Conservation (phyloP, 257 asterid species). For the Pogostemon cablin region DNA sequence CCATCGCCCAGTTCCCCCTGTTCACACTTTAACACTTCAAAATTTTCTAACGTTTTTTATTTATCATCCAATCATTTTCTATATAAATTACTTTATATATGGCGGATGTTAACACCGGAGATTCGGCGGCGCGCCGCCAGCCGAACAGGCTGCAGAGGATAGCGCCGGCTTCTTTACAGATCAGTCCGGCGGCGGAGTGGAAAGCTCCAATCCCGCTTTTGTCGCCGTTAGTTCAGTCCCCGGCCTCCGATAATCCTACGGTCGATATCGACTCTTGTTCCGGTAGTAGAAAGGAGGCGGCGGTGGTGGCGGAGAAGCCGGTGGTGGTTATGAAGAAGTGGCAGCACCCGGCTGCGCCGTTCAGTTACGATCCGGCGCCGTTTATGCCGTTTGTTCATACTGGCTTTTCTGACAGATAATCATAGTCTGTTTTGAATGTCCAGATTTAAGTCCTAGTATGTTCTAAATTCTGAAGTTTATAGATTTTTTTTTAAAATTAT, state of each 20-base stretch:
- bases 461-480: too few relatives aligned
- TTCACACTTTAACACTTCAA: background rate
- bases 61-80: background rate
- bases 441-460: background rate
- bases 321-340: constrained; percentile 47
- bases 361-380: constrained; percentile 54
- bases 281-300: constrained; percentile 30
- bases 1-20: constrained; percentile 20
- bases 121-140: constrained; percentile 40
- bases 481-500: too few relatives aligned
- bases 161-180: constrained; percentile 68
- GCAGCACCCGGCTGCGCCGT: constrained; percentile 81
- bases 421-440: background rate
- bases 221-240: constrained; percentile 70
- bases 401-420: constrained; percentile 49
- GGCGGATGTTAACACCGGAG: constrained; percentile 43
- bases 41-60: too few relatives aligned
- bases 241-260: constrained; percentile 41
- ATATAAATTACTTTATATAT: constrained; percentile 3
- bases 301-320: constrained; percentile 44
- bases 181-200: constrained; percentile 53
- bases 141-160: constrained; percentile 56
- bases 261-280: constrained; percentile 38
- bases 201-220: constrained; percentile 69
- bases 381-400: constrained; percentile 52